Percentiles rank a stretch among this genome's conserved stretches.
Evolutionary conservation across 352 stramenopile species (phyloP).

Genomic region (Phytophthora uliginosa): DNA sequence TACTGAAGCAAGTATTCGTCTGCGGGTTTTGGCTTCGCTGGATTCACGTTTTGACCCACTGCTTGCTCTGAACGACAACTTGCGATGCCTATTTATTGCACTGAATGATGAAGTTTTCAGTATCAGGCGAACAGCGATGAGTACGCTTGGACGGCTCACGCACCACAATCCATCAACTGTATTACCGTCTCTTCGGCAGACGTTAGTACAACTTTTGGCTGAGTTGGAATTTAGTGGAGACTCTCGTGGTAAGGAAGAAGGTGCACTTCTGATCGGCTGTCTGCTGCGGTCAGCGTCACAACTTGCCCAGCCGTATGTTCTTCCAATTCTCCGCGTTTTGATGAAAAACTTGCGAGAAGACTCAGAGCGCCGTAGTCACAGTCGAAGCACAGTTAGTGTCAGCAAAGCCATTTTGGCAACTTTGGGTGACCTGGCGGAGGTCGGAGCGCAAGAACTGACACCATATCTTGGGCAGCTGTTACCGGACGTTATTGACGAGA

Average conservation of each 20-base stretch:
- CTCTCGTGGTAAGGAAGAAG: constrained; percentile 85
- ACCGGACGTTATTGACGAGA: constrained; percentile 90
- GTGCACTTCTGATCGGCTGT: constrained; percentile 82
- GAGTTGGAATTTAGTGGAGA: constrained; percentile 90
- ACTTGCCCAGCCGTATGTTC: constrained; percentile 86
- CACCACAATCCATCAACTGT: constrained; percentile 88
- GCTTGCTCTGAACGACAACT: constrained; percentile 85
- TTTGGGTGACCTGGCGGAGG: constrained; percentile 82
- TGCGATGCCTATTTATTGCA: constrained; percentile 89
- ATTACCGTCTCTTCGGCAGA: constrained; percentile 86
- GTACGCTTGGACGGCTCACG: constrained; percentile 85
- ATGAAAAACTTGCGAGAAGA: constrained; percentile 92
- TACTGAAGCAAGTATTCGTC: constrained; percentile 86
- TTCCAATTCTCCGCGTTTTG: constrained; percentile 86
- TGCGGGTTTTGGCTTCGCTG: constrained; percentile 82
- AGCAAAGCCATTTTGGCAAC: constrained; percentile 90
- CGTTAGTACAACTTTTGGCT: constrained; percentile 86
- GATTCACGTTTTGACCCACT: constrained; percentile 87
- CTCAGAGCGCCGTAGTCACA: constrained; percentile 72
- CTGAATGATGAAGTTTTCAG: constrained; percentile 91
- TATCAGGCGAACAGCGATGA: constrained; percentile 92
- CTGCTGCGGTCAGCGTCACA: constrained; percentile 81
- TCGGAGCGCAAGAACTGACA: constrained; percentile 81
- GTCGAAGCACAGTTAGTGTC: constrained; percentile 80
- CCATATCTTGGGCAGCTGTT: constrained; percentile 88